Evolutionary conservation across 768 basidiomycete genomes (phyloP).

Genomic region (Dentipellis sp.): DNA sequence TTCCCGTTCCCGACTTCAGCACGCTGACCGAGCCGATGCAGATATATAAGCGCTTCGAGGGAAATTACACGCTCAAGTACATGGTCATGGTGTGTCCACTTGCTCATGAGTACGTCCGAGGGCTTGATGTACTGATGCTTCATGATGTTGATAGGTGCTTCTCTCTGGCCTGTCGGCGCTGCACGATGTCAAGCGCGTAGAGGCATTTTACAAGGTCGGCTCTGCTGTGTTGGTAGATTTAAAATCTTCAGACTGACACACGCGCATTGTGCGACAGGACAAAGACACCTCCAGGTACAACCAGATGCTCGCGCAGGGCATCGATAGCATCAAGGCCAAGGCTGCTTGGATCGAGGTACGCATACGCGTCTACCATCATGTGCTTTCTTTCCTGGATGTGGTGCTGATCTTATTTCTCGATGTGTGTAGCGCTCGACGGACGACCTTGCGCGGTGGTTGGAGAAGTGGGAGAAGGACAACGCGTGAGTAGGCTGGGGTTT

Average conservation of each 20-base stretch:
- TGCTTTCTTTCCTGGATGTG: not conserved
- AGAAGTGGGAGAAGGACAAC: constrained; percentile 3
- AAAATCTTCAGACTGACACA: not conserved
- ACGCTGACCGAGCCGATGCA: not conserved
- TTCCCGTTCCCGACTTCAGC: not conserved
- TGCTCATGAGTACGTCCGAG: not conserved
- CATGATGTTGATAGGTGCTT: not conserved
- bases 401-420: not conserved
- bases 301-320: constrained; percentile 10
- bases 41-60: constrained; percentile 8
- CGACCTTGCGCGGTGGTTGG: constrained; percentile 10
- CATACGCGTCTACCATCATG: not conserved
- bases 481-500: too few species aligned
- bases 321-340: constrained; percentile 11
- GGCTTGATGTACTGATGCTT: not conserved
- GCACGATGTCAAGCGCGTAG: constrained; percentile 6
- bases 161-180: not conserved
- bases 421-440: constrained; percentile 8
- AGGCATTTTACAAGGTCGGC: constrained; percentile 12
- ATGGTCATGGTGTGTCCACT: not conserved
- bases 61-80: not conserved
- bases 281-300: constrained; percentile 12
- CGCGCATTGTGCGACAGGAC: not conserved
- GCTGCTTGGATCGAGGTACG: constrained; percentile 9
- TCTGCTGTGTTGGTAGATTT: too few species aligned